phyloP scores from a whole-genome alignment of 2,329 filamentous ascomycete genomes.

The Aspergillus sp. region DNA sequence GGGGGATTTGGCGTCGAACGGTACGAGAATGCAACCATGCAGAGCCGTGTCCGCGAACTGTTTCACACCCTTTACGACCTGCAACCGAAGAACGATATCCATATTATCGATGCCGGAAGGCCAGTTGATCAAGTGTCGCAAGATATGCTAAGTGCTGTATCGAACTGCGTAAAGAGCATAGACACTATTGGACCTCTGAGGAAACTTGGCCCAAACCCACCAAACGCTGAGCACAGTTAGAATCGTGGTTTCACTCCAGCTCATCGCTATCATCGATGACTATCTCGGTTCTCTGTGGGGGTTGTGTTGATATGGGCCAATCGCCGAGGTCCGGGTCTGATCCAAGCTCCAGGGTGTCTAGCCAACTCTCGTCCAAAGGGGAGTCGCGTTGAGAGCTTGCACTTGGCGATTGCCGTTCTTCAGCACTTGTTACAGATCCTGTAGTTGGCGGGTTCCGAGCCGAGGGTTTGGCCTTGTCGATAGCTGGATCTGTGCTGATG shows the following conservation, averaged over 20 bases:
- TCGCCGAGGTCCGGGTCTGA: conserved; percentile 15
- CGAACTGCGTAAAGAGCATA: conserved; percentile 22
- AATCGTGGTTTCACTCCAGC: conserved; percentile 3
- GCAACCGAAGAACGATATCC: conserved; percentile 44
- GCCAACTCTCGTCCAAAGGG: conserved; percentile 26
- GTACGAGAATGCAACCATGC: conserved; percentile 79
- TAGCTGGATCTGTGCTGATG: conserved; percentile 1
- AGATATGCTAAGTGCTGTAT: conserved; percentile 25
- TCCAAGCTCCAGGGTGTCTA: conserved; percentile 17
- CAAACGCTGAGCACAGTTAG: conserved; percentile 9
- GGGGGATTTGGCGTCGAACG: conserved; percentile 85
- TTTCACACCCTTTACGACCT: conserved; percentile 50
- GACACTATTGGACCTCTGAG: conserved; percentile 25
- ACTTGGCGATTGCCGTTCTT: too few relatives aligned
- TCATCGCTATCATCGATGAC: conserved; percentile 50
- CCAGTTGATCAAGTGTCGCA: conserved; percentile 43
- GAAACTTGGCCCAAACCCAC: conserved; percentile 21
- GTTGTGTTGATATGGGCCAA: conserved; percentile 5
- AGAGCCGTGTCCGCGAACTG: conserved; percentile 64
- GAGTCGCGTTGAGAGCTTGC: too few relatives aligned
- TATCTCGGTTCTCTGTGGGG: conserved; percentile 22
- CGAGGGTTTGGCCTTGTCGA: conserved; percentile 4
- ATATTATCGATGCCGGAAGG: conserved; percentile 46
- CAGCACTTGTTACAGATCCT: conserved; percentile 1
- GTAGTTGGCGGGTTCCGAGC: neutral